Conservation (phyloP, 2,329 filamentous ascomycete genomes). For the Colletotrichum chrysophilum region DNA sequence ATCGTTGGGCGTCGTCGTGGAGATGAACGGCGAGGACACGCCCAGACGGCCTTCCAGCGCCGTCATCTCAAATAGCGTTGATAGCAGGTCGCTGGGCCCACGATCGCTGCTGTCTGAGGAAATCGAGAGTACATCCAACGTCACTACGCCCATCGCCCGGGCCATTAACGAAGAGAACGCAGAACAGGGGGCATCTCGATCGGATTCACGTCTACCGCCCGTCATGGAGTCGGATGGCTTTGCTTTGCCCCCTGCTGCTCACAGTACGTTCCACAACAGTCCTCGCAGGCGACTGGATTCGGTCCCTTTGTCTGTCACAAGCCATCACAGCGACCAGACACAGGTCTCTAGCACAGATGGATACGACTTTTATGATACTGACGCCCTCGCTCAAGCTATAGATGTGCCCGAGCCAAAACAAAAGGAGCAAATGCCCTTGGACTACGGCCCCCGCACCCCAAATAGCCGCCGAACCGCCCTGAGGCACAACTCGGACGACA, state of each 20-base stretch:
- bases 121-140: conserved; percentile 67
- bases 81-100: conserved; percentile 35
- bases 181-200: conserved; percentile 28
- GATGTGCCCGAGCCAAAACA: conserved; percentile 51
- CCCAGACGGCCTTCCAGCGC: conserved; percentile 33
- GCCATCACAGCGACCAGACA: conserved; percentile 52
- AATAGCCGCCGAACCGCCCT: conserved; percentile 30
- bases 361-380: conserved; percentile 70
- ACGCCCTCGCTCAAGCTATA: conserved; percentile 56
- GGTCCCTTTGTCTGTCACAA: conserved; percentile 53
- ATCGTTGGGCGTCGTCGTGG: conserved; percentile 26
- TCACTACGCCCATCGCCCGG: conserved; percentile 63
- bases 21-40: conserved; percentile 40
- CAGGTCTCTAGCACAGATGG: conserved; percentile 62
- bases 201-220: conserved; percentile 47
- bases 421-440: conserved; percentile 41
- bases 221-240: conserved; percentile 58
- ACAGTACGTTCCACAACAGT: conserved; percentile 38
- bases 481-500: conserved; percentile 64
- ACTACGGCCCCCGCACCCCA: conserved; percentile 37
- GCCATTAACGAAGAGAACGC: conserved; percentile 47
- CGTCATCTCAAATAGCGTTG: conserved; percentile 31
- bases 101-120: conserved; percentile 60
- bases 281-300: conserved; percentile 55
- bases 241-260: conserved; percentile 52